These are phyloP conservation scores for Phylloporus sp. DNA, from an alignment of 768 basidiomycete genomes.

Conservation along the genomic window DNA sequence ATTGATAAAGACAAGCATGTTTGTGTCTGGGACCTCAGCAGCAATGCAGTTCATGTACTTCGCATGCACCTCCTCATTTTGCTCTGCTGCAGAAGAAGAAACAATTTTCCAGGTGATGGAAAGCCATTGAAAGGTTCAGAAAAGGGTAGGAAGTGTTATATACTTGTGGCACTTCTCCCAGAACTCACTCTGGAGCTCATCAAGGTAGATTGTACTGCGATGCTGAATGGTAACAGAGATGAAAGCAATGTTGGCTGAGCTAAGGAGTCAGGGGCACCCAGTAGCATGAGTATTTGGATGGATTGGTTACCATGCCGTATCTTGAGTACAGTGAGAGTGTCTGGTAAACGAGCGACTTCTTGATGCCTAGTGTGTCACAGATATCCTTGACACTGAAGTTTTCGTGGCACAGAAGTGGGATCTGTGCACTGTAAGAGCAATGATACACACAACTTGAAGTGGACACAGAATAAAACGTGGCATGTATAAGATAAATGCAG, in stretches of 20 bases:
- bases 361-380: not conserved
- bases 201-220: not conserved
- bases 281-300: not conserved
- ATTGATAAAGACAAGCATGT: constrained; percentile 24
- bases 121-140: not conserved
- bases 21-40: constrained; percentile 8
- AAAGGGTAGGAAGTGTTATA: not conserved
- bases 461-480: no score
- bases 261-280: not conserved
- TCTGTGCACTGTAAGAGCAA: not conserved
- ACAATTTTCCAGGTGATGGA: not conserved
- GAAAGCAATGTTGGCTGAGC: not conserved
- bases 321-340: not conserved
- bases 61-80: constrained; percentile 3
- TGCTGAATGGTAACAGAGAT: not conserved
- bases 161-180: not conserved
- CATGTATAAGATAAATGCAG: no score
- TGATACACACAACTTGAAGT: no score
- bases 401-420: not conserved
- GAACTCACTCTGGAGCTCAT: constrained; percentile 1
- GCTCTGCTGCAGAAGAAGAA: constrained; percentile 5
- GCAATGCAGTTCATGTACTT: constrained; percentile 14
- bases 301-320: not conserved
- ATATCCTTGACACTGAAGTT: not conserved
- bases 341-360: constrained; percentile 1